Base-by-base conservation (phyloP, 2,329 filamentous ascomycete genomes). In the Colletotrichum siamense region DNA sequence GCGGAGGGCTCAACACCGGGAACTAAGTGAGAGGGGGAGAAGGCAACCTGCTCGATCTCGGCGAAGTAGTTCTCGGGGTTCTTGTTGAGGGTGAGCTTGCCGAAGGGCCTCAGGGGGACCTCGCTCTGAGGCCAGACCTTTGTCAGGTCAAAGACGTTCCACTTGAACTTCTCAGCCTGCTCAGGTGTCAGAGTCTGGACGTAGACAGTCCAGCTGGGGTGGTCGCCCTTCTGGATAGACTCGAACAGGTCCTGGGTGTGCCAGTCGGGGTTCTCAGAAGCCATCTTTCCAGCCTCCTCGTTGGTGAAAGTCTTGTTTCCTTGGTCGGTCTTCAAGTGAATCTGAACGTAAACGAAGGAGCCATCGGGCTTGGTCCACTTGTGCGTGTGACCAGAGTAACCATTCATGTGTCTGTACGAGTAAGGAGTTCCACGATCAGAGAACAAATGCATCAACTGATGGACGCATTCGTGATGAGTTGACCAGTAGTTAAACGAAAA, bases 61-160 rank as follows among this genome's bases (percentile, higher is more conserved):
- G 90, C 88, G 80, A 94, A 94, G 85, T 94, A 94, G 84, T 95
- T 94, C 70, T 89, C 84, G 2, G 89, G 86, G 81, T 94, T 94
- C 82, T 88, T 87, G 84, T 94, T 93, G 28, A 95, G 88, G 1
- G 90, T 93, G 75, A 95, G 84, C 75, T 89, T 89, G 65, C 92
- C 93, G 70, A 95, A 87, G 62, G 87, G 89, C 22, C 91, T 87
- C 15, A 93, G 86, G 3, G 93, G 93, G 32, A 92, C 91, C 63
- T 93, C 88, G 26, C 83, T 85, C 75, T 94, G 91, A 4, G 92
- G 92, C 92, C 92, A 94, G 79, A 93, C 89, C 84, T 94, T 93
- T 67, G 93, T 95, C 77, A 94, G 85, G 80, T 95, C 93, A 77
- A 95, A 93, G 77, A 94, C 86, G 82, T 92, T 93, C 87, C 89